A percentile compares a stretch with the other conserved stretches of the same genome.
These are phyloP conservation scores for Entonaema liquescens DNA, from an alignment of 495 filamentous ascomycete species.

Conservation along the genomic window DNA sequence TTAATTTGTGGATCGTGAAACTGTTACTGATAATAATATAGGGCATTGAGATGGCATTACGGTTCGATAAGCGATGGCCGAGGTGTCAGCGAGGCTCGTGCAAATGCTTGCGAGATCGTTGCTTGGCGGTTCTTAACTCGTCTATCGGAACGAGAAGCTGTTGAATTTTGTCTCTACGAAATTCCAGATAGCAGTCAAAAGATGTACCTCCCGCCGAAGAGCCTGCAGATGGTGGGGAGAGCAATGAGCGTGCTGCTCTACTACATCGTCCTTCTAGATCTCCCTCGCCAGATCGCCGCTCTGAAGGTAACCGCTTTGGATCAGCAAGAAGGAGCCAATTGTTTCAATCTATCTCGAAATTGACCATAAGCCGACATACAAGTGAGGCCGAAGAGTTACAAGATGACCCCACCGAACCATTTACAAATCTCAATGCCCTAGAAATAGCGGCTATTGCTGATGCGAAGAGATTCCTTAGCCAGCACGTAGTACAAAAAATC, in stretches of 20 bases:
- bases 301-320: constrained; percentile 36
- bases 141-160: constrained; percentile 79
- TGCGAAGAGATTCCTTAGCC: constrained; percentile 90
- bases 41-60: constrained; percentile 85
- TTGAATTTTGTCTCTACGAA: constrained; percentile 86
- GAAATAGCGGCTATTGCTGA: constrained; percentile 91
- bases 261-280: constrained; percentile 33
- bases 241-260: constrained; percentile 53
- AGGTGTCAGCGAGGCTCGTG: constrained; percentile 77
- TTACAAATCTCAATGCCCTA: constrained; percentile 81
- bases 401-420: constrained; percentile 69
- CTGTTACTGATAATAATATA: constrained; percentile 44
- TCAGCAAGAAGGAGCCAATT: constrained; percentile 47
- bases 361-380: constrained; percentile 56
- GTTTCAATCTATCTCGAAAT: constrained; percentile 55
- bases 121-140: constrained; percentile 88
- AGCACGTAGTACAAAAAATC: constrained; percentile 84
- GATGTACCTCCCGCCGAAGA: constrained; percentile 20
- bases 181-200: constrained; percentile 59
- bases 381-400: constrained; percentile 53
- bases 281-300: constrained; percentile 35
- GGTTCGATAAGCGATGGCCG: constrained; percentile 69
- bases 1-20: neutral
- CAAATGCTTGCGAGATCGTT: constrained; percentile 87
- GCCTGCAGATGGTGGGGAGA: constrained; percentile 40